Conservation (phyloP, 139 green algal genomes). For the Volvox africanus region DNA sequence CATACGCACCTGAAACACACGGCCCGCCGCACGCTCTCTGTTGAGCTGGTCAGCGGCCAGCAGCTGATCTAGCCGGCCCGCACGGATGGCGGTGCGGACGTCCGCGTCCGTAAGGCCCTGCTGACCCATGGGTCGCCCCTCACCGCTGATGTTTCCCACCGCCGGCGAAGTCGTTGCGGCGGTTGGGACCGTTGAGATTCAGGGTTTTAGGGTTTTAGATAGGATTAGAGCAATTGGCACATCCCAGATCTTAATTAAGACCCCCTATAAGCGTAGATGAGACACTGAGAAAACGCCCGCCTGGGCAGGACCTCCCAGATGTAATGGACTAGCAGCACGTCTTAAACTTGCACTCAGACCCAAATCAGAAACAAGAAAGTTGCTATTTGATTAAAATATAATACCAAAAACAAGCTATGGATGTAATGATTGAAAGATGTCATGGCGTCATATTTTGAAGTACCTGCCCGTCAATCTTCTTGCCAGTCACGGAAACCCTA, state of each 20-base stretch:
- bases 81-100: constrained; percentile 44
- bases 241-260: neutral
- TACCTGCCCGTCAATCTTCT: constrained; percentile 3
- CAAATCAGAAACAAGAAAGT: neutral
- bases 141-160: neutral
- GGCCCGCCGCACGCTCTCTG: constrained; percentile 62
- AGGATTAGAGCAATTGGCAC: neutral
- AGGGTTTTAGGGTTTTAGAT: too few species aligned
- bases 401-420: neutral
- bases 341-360: neutral
- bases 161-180: neutral
- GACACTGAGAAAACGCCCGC: neutral
- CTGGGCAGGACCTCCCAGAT: neutral
- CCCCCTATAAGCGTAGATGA: neutral
- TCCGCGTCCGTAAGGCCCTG: constrained; percentile 45
- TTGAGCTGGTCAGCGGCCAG: constrained; percentile 76
- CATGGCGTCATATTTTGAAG: neutral
- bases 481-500: neutral
- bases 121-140: neutral
- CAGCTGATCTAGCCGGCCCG: constrained; percentile 58
- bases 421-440: neutral
- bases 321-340: neutral
- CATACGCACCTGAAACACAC: constrained; percentile 65
- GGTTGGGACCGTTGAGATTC: constrained; percentile 57
- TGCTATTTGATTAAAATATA: neutral